Evolutionary conservation across 495 filamentous ascomycete species (phyloP).

Genomic region (Schizothecium vesticola): DNA sequence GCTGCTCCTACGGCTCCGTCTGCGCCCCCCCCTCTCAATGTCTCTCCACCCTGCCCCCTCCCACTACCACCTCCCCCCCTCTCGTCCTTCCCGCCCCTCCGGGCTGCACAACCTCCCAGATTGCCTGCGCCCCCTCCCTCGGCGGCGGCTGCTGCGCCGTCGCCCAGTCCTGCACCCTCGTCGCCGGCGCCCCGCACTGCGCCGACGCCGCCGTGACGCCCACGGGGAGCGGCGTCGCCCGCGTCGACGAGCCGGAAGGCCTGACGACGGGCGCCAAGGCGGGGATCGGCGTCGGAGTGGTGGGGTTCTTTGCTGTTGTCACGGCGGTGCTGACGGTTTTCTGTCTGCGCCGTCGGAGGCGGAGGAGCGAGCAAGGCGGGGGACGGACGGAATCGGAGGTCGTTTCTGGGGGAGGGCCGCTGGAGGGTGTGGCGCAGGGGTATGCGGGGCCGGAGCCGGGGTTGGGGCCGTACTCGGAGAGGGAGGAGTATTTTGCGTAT

Average conservation of each 20-base stretch:
- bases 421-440: background rate
- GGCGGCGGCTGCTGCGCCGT: conserved; percentile 70
- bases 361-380: background rate
- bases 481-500: background rate
- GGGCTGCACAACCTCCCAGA: conserved; percentile 67
- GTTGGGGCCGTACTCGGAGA: background rate
- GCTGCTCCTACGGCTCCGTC: conserved; percentile 35
- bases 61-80: conserved; percentile 15
- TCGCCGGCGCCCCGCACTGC: conserved; percentile 46
- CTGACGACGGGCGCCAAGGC: conserved; percentile 37
- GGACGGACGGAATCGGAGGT: background rate
- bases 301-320: background rate
- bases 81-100: conserved; percentile 29
- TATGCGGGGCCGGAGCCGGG: background rate
- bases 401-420: background rate
- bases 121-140: conserved; percentile 60
- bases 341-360: background rate
- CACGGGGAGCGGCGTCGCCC: conserved; percentile 20
- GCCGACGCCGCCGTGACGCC: conserved; percentile 43
- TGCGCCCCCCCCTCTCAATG: conserved; percentile 30
- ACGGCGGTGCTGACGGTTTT: background rate
- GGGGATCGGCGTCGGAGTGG: conserved; percentile 42
- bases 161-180: conserved; percentile 61
- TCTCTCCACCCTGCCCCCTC: conserved; percentile 19
- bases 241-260: background rate